These are phyloP conservation scores for Pseudogymnoascus sp. DNA, from an alignment of 2,329 filamentous ascomycete species.

Conservation along the genomic window DNA sequence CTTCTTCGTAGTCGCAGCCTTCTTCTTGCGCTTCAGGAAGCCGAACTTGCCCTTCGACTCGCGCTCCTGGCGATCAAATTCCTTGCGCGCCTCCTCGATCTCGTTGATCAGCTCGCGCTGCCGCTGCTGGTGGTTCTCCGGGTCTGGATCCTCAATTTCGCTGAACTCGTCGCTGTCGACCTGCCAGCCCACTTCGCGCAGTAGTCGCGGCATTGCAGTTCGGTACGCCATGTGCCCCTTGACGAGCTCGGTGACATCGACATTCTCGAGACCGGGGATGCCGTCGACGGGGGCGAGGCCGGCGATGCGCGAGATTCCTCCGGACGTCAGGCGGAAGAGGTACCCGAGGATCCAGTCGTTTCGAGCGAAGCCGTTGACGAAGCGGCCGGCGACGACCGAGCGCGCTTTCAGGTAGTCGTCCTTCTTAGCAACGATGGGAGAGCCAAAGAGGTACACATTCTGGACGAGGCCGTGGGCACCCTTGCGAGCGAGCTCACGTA, in stretches of 20 bases:
- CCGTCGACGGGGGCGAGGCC: slow-evolving; percentile 69
- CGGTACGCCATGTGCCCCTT: slow-evolving; percentile 96
- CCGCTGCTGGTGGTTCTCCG: slow-evolving; percentile 78
- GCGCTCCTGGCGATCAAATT: slow-evolving; percentile 71
- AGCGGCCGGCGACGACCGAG: slow-evolving; percentile 81
- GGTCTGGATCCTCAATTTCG: slow-evolving; percentile 95
- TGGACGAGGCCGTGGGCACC: slow-evolving; percentile 82
- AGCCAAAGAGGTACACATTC: slow-evolving; percentile 92
- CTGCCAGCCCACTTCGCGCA: slow-evolving; percentile 82
- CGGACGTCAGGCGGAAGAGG: slow-evolving; percentile 86
- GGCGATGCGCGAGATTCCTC: slow-evolving; percentile 81
- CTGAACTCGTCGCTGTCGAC: slow-evolving; percentile 90
- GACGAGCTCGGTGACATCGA: slow-evolving; percentile 78
- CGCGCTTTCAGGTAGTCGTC: slow-evolving; percentile 79
- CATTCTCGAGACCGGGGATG: slow-evolving; percentile 77
- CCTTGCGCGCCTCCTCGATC: slow-evolving; percentile 85
- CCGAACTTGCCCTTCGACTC: slow-evolving; percentile 56
- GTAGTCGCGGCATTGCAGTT: slow-evolving; percentile 76
- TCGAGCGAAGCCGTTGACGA: slow-evolving; percentile 86
- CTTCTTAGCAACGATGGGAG: slow-evolving; percentile 80
- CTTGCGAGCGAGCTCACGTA: slow-evolving; percentile 75
- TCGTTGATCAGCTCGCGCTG: slow-evolving; percentile 93
- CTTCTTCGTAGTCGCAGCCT: slow-evolving; percentile 60
- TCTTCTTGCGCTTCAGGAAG: slow-evolving; percentile 77
- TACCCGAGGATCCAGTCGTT: slow-evolving; percentile 98